Percentiles rank a stretch among this genome's conserved stretches.
Evolutionary conservation across 2,329 filamentous ascomycete genomes (phyloP).

Genomic region (Clonostachys byssicola): DNA sequence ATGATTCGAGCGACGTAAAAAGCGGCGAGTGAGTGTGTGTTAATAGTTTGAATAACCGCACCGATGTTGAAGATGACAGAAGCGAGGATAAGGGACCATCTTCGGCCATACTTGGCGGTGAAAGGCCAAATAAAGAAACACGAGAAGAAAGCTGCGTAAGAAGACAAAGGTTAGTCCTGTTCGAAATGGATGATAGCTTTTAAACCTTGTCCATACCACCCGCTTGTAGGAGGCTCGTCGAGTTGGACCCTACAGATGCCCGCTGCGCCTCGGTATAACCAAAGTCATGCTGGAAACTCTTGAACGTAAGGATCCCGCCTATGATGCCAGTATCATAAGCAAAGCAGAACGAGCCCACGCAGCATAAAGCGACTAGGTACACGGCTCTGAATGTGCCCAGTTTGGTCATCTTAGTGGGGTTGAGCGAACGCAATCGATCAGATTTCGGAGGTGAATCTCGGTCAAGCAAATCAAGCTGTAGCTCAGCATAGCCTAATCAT

Average conservation of each 20-base stretch:
- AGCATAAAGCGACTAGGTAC: slow-evolving; percentile 29
- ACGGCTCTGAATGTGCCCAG: slow-evolving; percentile 28
- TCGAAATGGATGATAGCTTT: too few species aligned
- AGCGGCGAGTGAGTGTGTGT: slow-evolving; percentile 25
- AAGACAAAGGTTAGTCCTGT: too few species aligned
- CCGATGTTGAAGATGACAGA: slow-evolving; percentile 38
- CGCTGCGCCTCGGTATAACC: slow-evolving; percentile 19
- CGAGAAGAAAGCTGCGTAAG: slow-evolving; percentile 28
- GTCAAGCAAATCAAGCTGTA: too few species aligned
- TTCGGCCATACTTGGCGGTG: slow-evolving; percentile 31
- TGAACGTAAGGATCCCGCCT: slow-evolving; percentile 31
- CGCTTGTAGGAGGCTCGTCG: slow-evolving; percentile 33
- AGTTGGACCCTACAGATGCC: slow-evolving; percentile 28
- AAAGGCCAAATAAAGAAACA: slow-evolving; percentile 38
- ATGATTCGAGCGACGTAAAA: slow-evolving; percentile 33
- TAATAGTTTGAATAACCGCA: slow-evolving; percentile 30
- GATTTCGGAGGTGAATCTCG: too few species aligned
- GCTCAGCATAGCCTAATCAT: too few species aligned
- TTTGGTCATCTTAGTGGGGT: too few species aligned
- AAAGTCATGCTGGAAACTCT: slow-evolving; percentile 31
- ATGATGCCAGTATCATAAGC: slow-evolving; percentile 38
- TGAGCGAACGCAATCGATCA: too few species aligned
- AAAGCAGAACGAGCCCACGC: slow-evolving; percentile 30
- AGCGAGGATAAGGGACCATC: slow-evolving; percentile 30
- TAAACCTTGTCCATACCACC: slow-evolving; percentile 19